phyloP scores from a whole-genome alignment of 2,329 filamentous ascomycete species.

The Cercospora zeina region DNA sequence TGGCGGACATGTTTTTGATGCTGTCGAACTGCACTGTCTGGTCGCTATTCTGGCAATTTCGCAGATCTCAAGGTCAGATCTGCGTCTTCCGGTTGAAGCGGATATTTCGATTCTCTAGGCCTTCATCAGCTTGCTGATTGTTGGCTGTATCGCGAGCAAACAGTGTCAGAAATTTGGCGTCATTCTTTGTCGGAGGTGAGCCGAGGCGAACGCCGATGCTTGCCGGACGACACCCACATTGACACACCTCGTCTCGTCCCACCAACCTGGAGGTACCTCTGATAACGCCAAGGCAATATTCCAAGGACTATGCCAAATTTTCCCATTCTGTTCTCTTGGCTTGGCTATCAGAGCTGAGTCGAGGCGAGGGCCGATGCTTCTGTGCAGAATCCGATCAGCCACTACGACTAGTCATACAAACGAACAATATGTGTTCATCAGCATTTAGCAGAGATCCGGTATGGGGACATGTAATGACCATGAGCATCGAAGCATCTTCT shows the following conservation, averaged over 20 bases:
- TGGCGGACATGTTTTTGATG: constrained; percentile 12
- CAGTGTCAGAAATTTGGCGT: constrained; percentile 6
- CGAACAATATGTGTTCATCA: too few relatives aligned
- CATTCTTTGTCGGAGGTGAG: constrained; percentile 1
- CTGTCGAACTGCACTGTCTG: neutral
- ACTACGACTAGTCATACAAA: neutral
- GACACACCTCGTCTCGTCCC: too few relatives aligned
- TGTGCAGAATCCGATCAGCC: neutral
- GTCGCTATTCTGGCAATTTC: neutral
- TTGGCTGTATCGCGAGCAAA: neutral
- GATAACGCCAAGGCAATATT: too few relatives aligned
- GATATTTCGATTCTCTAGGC: neutral
- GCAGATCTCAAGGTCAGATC: neutral
- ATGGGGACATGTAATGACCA: too few relatives aligned
- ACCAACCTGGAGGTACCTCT: too few relatives aligned
- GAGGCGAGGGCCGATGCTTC: neutral
- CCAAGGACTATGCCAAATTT: too few relatives aligned
- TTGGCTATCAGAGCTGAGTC: neutral
- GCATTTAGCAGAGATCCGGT: too few relatives aligned
- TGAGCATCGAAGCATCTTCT: too few relatives aligned
- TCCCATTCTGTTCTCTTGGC: too few relatives aligned
- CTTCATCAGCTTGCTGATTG: neutral
- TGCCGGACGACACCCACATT: neutral
- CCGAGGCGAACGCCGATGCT: neutral
- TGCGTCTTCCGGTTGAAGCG: neutral